Evolutionary conservation across 2,329 filamentous ascomycete genomes (phyloP).

Genomic region (Botrytis byssoidea): DNA sequence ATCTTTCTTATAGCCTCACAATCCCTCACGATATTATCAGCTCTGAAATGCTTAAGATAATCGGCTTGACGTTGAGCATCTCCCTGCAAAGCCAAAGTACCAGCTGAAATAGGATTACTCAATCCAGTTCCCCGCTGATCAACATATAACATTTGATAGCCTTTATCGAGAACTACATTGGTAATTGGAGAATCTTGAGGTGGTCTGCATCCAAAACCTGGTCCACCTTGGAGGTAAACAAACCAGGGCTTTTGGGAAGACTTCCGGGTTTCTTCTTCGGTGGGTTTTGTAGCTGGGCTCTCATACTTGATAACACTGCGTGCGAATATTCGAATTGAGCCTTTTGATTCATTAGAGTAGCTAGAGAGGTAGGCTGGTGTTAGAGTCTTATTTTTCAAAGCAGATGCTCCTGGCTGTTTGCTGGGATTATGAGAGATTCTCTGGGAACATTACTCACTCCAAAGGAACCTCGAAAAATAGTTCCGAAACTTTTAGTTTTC

Average conservation of each 20-base stretch:
- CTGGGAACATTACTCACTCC: constrained; percentile 67
- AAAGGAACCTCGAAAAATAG: constrained; percentile 84
- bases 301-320: constrained; percentile 69
- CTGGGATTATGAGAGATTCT: neutral
- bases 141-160: constrained; percentile 83
- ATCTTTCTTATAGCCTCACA: constrained; percentile 80
- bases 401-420: constrained; percentile 43
- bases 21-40: constrained; percentile 86
- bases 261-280: constrained; percentile 41
- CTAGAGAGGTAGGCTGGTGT: neutral
- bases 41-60: constrained; percentile 81
- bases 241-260: constrained; percentile 57
- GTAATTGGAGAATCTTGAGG: constrained; percentile 74
- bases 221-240: constrained; percentile 71
- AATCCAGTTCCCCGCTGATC: constrained; percentile 89
- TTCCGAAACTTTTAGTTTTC: constrained; percentile 75
- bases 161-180: constrained; percentile 68
- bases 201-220: constrained; percentile 56
- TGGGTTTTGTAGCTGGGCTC: constrained; percentile 44
- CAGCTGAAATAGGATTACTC: constrained; percentile 74
- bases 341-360: constrained; percentile 37
- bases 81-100: constrained; percentile 65
- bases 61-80: constrained; percentile 67
- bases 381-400: constrained; percentile 47
- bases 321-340: constrained; percentile 72